These are phyloP conservation scores for Balansia obtecta DNA, from an alignment of 2,329 filamentous ascomycete species.

Conservation along the genomic window DNA sequence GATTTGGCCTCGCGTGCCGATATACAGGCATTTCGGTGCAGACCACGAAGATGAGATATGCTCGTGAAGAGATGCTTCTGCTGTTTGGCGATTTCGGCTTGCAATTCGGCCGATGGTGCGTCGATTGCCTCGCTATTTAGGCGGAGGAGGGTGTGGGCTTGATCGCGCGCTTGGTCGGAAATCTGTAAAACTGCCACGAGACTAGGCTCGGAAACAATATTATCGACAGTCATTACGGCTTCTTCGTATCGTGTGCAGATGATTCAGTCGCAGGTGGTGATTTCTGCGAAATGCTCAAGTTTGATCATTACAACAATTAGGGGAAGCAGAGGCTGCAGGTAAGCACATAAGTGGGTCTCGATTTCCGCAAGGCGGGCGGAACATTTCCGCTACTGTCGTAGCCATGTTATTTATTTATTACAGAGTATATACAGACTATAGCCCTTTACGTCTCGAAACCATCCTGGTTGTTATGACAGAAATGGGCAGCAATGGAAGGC, in stretches of 20 bases:
- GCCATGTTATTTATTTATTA: too few species aligned
- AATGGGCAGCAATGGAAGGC: too few species aligned
- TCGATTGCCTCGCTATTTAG: conserved; percentile 34
- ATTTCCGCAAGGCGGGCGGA: too few species aligned
- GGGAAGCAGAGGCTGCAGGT: too few species aligned
- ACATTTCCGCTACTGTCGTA: too few species aligned
- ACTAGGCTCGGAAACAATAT: conserved; percentile 29
- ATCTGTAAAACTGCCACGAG: conserved; percentile 58
- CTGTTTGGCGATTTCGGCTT: conserved; percentile 54
- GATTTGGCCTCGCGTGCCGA: conserved; percentile 76
- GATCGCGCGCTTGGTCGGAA: conserved; percentile 59
- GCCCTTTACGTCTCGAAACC: too few species aligned
- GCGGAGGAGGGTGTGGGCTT: conserved; percentile 55
- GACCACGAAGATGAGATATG: conserved; percentile 65
- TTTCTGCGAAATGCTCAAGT: too few species aligned
- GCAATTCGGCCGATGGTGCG: conserved; percentile 31
- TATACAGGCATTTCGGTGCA: conserved; percentile 73
- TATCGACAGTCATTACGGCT: conserved; percentile 24
- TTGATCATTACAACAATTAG: too few species aligned
- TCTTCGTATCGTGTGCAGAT: neutral
- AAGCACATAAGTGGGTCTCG: too few species aligned
- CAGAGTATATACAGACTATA: too few species aligned
- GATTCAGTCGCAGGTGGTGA: too few species aligned
- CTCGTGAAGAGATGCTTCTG: conserved; percentile 73
- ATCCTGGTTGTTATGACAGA: too few species aligned